Evolutionary conservation across 768 basidiomycete genomes (phyloP), one percentile per base, ranked within the genome.

Genomic region (Termitomyces sp.): DNA sequence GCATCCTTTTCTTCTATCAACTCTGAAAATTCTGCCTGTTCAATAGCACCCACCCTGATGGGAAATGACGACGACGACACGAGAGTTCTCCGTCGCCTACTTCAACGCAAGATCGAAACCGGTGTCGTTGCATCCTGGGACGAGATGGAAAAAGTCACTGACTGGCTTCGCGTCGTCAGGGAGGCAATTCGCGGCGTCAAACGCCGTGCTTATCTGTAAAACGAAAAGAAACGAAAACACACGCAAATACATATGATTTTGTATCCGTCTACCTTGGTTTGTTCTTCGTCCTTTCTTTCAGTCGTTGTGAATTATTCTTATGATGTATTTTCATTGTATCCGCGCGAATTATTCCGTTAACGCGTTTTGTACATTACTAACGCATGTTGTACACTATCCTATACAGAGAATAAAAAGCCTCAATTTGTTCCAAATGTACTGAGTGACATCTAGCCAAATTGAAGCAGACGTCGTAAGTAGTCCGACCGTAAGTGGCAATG

Each of bases 61-160:
- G 80, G 80, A 47, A 72, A 78, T 37, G 84, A 84, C 60, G 87
- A 87, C 55, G 82, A 88, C 48, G 89, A 90, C 59, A 79, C 76
- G 12, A 79, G 80, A 36, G 75, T 78, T 27, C 73, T 88, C 36
- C 85, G 86, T 14, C 76, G 86, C 18, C 68, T 91, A n/a, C 64
- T 90, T 22, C 68, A 83, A 41, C 79, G 85, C 46, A 89, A 88
- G 71, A 79, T 90, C 54, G 82, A 85, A 39, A 78, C 82, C 57
- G 72, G 79, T 46, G 61, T 81, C 53, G 73, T 74, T 16, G 82
- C 81, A 6, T 82, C 84, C 2, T 79, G 80, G 63, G 84, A 85
- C 43, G 85, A 88, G 64, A 74, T 88, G 43, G 86, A 89, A 58
- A 80, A 78, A 60, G 77, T 77, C 34, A 74, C 73, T 22, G 71